Base-by-base conservation (phyloP, 441 rosid species). In the Mallotus repandus region DNA sequence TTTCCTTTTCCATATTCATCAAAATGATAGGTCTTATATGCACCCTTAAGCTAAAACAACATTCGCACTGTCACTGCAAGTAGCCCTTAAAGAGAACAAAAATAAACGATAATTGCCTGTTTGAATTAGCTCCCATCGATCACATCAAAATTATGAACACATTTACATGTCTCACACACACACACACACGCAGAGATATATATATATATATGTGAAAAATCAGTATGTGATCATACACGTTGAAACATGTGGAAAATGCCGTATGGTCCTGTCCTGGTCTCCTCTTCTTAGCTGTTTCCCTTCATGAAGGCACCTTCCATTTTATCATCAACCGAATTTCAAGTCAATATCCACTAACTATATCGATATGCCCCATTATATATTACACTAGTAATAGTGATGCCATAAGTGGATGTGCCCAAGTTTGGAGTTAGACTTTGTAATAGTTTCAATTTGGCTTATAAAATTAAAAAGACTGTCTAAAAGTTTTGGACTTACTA, bases 211-310 rank as follows among this genome's bases (percentile, higher is more conserved):
- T 7, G 19, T 43, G 22, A 65, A 22, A 14, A 13, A n/a, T 5
- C 1, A 19, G 45, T 48, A 48, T 35, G 41, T 35, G 5, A 35
- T 35, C 3, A 35, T 38, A 9, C 45, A 55, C 19, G 18, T 56
- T 43, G 29, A 50, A 74, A 59, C 76, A 74, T 45, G 48, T 74
- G 76, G 54, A 59, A 67, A 74, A 60, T 68, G 52, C 61, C 60
- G 5, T 35, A 59, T n/a, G n/a, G 14, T 5, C 57, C 5, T 53
- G 18, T 52, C 55, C 14, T 71, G 13, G 13, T 22, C 60, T 21
- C 46, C 59, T 63, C 63, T 62, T 38, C 64, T 46, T 58, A 59
- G 71, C 22, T 67, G 77, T 67, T 74, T 67, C 69, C 72, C 67
- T 59, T 59, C 19, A 10, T 16, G 67, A 59, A 60, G 60, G 53